Conservation (phyloP, 2,329 filamentous ascomycete species). For the Trichoderma asperellum region DNA sequence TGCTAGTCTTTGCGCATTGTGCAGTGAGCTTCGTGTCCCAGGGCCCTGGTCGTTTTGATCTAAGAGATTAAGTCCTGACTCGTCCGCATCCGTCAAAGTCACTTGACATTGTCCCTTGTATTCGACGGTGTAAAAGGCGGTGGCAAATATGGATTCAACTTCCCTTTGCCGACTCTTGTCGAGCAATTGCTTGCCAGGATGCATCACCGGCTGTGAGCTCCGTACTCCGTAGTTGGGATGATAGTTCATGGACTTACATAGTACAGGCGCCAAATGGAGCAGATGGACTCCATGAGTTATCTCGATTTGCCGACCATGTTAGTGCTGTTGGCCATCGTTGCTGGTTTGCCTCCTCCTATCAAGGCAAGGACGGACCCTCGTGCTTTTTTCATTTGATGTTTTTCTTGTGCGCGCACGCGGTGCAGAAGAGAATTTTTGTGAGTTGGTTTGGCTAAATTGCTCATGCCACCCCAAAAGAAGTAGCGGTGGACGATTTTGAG, state of each 20-base stretch:
- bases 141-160: conserved; percentile 10
- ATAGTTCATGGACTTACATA: not conserved
- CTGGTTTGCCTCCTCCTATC: conserved; percentile 4
- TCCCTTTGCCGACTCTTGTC: not conserved
- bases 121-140: conserved; percentile 27
- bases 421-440: not conserved
- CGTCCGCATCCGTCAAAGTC: conserved; percentile 25
- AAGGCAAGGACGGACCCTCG: conserved; percentile 17
- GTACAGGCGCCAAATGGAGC: not conserved
- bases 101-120: conserved; percentile 23
- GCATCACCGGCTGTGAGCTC: conserved; percentile 15
- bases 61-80: conserved; percentile 28
- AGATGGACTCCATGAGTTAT: conserved; percentile 13
- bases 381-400: not conserved
- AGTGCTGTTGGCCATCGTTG: conserved; percentile 2
- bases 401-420: not conserved
- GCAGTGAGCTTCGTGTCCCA: conserved; percentile 2
- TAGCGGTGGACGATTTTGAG: not conserved
- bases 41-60: conserved; percentile 20
- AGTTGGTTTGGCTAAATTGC: not conserved
- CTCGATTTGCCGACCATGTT: conserved; percentile 27
- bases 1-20: conserved; percentile 35
- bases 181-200: not conserved
- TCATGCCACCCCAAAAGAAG: not conserved
- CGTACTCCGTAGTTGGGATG: conserved; percentile 18